These are phyloP conservation scores for Straminergon stramineum DNA, from an alignment of 225 moss, liverwort and hornwort genomes.

Conservation along the genomic window DNA sequence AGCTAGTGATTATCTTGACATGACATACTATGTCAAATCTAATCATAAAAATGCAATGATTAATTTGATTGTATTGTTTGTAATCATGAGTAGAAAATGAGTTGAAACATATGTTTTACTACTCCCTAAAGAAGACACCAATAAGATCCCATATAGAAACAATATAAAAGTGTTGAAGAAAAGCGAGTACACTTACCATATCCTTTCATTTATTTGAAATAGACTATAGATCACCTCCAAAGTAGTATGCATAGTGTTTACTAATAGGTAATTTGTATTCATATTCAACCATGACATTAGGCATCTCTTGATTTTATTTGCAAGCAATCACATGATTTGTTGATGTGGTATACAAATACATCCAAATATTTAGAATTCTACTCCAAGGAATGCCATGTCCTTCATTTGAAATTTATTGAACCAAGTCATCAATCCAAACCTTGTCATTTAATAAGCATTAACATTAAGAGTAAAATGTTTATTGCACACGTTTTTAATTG, in stretches of 20 bases:
- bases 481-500: rapidly evolving
- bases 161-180: neutral
- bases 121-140: neutral
- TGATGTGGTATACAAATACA: neutral
- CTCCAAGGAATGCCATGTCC: rapidly evolving
- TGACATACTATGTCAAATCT: no score
- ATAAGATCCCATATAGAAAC: rapidly evolving
- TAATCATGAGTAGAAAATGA: rapidly evolving
- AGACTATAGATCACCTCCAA: neutral
- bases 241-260: rapidly evolving
- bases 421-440: neutral
- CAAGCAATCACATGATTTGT: rapidly evolving
- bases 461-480: neutral
- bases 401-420: neutral
- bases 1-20: no score
- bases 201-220: neutral
- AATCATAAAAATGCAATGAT: no score
- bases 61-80: no score
- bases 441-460: neutral
- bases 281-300: rapidly evolving
- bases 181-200: neutral
- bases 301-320: rapidly evolving
- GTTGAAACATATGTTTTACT: neutral
- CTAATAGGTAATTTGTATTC: rapidly evolving
- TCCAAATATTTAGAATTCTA: rapidly evolving